Evolutionary conservation across 208 protist species (phyloP), one percentile per base, ranked within the genome.

Genomic region (Leishmania gerbilli): DNA sequence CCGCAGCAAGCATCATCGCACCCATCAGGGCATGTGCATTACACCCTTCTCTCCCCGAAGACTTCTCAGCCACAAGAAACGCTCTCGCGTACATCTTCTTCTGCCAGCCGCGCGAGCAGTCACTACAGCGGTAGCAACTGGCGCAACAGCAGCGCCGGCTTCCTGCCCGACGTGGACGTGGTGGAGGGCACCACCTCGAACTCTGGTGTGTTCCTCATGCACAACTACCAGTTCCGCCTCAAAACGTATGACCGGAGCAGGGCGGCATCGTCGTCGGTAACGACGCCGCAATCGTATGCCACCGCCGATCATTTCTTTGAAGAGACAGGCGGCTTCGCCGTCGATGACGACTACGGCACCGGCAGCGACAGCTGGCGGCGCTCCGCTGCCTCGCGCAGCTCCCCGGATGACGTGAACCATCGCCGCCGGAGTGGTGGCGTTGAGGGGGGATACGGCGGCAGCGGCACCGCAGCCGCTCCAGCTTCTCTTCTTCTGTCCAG

Each of bases 221-320:
- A 84, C 68, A 34, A 71, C 68, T 77, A 40, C 68, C 80, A 45
- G 11, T 64, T 84, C 27, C 80, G 45, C 15, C 71, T 84, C 45
- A 68, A 49, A 34, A 65, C 55, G 55, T 31, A 64, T 49, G 53
- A 3, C 34, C 51, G 21, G 19, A 51, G 74, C 34, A 37, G 47
- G 31, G 74, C 75, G 37, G 76, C 56, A 27, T 68, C 74, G 21
- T 64, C 49, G 8, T 71, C 42, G 0, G 53, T 37, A 40, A 65
- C 76, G 69, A 80, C 72, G 67, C 58, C 68, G 55, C 74, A 71
- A 13, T 84, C 51, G 15, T 77, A 77, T 40, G 27, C 74, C n/a
- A 62, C 80, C 7, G 42, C 17, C 15, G 55, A 83, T 37, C 49
- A 11, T 1, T 68, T 49, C 60, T 45, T 71, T 37, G 60, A 71